phyloP scores from a whole-genome alignment of 495 filamentous ascomycete species.

The Parachaetomium inaequale region DNA sequence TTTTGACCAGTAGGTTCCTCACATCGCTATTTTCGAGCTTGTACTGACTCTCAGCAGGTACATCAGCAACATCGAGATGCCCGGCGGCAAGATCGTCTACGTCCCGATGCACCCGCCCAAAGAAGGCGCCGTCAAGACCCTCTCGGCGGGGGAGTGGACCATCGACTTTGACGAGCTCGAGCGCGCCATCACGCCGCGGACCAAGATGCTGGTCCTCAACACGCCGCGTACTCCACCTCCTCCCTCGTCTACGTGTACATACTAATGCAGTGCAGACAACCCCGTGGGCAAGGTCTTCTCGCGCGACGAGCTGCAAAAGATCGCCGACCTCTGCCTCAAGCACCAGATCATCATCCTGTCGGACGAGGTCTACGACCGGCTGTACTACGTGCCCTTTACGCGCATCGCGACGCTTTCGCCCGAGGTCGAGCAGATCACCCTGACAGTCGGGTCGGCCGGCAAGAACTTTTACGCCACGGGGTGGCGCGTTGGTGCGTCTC shows the following conservation, averaged over 20 bases:
- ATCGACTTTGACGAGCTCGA: constrained; percentile 83
- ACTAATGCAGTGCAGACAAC: constrained; percentile 58
- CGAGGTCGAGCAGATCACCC: constrained; percentile 77
- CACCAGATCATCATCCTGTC: constrained; percentile 93
- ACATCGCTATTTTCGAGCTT: not conserved
- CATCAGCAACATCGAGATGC: constrained; percentile 96
- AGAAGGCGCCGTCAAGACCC: constrained; percentile 72
- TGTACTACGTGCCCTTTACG: constrained; percentile 93
- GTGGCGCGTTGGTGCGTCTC: constrained; percentile 73
- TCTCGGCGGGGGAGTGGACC: constrained; percentile 82
- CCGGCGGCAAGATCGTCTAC: constrained; percentile 89
- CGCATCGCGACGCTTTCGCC: constrained; percentile 84
- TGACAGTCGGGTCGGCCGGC: constrained; percentile 91
- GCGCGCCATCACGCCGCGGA: constrained; percentile 74
- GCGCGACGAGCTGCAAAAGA: constrained; percentile 71
- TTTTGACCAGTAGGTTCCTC: constrained; percentile 77
- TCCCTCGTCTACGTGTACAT: constrained; percentile 37
- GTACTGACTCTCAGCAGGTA: constrained; percentile 49
- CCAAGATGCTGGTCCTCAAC: constrained; percentile 91
- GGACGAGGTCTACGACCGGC: constrained; percentile 93
- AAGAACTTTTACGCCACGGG: constrained; percentile 98
- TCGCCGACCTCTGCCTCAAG: constrained; percentile 88
- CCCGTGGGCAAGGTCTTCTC: constrained; percentile 95
- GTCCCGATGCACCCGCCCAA: constrained; percentile 89
- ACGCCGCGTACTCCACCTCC: constrained; percentile 48